These are phyloP conservation scores for Colletotrichum melonis DNA, from an alignment of 2,329 filamentous ascomycete species.

Conservation along the genomic window DNA sequence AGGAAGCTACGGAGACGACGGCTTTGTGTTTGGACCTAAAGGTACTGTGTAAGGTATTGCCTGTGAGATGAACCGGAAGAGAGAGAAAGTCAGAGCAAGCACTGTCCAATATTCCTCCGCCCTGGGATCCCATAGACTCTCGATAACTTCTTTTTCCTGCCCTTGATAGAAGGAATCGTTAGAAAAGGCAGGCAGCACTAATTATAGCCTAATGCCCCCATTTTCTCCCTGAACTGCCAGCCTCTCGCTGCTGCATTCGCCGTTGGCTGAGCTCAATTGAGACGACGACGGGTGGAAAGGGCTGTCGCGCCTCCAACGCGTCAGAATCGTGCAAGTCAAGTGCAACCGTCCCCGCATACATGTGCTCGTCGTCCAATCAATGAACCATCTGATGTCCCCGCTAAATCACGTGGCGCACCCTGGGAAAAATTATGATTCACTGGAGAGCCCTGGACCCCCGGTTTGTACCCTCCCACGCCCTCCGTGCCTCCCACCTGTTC, in stretches of 20 bases:
- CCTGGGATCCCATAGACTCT: neutral
- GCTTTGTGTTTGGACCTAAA: neutral
- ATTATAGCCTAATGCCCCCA: neutral
- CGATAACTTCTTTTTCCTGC: neutral
- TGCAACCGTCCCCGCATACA: slow-evolving; percentile 10
- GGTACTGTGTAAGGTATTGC: neutral
- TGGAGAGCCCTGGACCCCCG: slow-evolving; percentile 21
- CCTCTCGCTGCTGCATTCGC: neutral
- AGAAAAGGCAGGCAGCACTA: neutral
- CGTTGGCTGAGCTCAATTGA: neutral
- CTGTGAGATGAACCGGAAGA: neutral
- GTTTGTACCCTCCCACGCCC: neutral
- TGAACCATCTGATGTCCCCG: slow-evolving; percentile 22
- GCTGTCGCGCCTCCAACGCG: slow-evolving; percentile 33
- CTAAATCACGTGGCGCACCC: slow-evolving; percentile 32
- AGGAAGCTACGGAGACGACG: slow-evolving; percentile 1
- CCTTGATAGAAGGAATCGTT: neutral
- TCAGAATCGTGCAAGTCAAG: slow-evolving; percentile 32
- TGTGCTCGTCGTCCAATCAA: slow-evolving; percentile 20
- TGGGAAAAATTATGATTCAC: slow-evolving; percentile 27
- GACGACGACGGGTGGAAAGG: neutral
- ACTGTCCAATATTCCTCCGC: neutral
- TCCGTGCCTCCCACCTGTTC: slow-evolving; percentile 28
- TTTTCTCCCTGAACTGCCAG: slow-evolving; percentile 8
- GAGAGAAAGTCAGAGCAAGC: neutral